Base-by-base conservation (phyloP, 441 rosid species). In the Aquilaria agallochum region DNA sequence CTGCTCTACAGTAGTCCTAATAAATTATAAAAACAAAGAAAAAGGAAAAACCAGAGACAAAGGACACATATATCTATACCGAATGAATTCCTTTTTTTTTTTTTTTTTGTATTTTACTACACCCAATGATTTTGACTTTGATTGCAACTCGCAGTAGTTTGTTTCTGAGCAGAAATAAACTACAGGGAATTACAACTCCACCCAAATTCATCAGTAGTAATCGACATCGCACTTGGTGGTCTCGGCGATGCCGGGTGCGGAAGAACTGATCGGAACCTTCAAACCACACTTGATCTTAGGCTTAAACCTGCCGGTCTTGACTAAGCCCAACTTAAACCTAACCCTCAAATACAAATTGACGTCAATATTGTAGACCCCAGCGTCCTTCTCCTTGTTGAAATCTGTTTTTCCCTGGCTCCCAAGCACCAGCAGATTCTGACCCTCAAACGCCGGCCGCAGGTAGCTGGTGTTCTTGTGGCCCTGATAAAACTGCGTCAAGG, bases 391-490 rank as follows among this genome's bases (percentile, higher is more conserved):
- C 13, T 27, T 14, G 44, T 71, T 71, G 48, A 66, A 87, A 31
- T 75, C 74, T 2, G 62, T 10, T 0, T 53, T 5, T 34, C 71
- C 74, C 2, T 68, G 62, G 1, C 69, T 64, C 31, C 71, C 65
- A 15, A 87, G 79, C 10, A 70, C 8, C 31, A 84, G 68, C n/a
- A 70, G 0, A 0, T 77, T 61, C 63, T 74, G 70, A 9, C 97
- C 89, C n/a, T 58, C 53, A 61, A 91, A 83, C 20, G 31, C 59
- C 0, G 82, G 64, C 3, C 10, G 60, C 76, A 86, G 75, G 63
- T 68, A 36, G 4, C 79, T 86, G 6, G 93, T 90, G 54, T 76
- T 88, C 72, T 88, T 90, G 76, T 85, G 87, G 34, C 94, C 96
- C 58, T 87, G 92, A 44, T 85, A 89, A 60, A 89, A 89, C 10